These are phyloP conservation scores for Neonothopanus nambi DNA, from an alignment of 1,284 basidiomycete genomes.

Conservation along the genomic window DNA sequence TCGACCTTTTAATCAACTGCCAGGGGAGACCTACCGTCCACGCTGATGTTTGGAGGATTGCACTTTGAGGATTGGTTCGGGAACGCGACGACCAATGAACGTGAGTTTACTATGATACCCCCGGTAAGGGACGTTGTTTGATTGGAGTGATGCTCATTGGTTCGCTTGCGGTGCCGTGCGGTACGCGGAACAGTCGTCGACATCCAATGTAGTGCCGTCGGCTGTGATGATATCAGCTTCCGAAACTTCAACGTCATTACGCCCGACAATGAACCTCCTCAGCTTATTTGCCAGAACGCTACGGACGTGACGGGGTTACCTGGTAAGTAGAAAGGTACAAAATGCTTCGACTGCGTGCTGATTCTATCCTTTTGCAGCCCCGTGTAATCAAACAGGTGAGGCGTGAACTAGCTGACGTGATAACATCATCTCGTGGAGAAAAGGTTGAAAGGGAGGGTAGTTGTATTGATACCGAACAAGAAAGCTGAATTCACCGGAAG, in stretches of 20 bases:
- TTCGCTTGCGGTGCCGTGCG: not conserved
- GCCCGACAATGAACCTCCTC: slow-evolving; percentile 35
- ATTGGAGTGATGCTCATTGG: slow-evolving; percentile 6
- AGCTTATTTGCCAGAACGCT: slow-evolving; percentile 50
- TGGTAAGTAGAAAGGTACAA: too few species aligned
- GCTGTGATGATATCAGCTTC: slow-evolving; percentile 49
- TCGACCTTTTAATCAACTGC: not conserved
- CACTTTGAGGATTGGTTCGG: slow-evolving; percentile 52
- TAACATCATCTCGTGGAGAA: too few species aligned
- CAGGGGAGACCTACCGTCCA: slow-evolving; percentile 53
- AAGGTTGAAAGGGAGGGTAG: too few species aligned
- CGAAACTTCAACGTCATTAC: slow-evolving; percentile 40
- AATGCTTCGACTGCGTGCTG: too few species aligned
- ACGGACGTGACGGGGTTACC: slow-evolving; percentile 41
- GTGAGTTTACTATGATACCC: slow-evolving; percentile 36
- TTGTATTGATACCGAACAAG: too few species aligned
- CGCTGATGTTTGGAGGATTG: slow-evolving; percentile 48
- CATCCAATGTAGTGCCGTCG: slow-evolving; percentile 55
- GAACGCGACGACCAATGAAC: slow-evolving; percentile 40
- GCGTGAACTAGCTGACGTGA: too few species aligned
- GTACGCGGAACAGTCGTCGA: slow-evolving; percentile 45
- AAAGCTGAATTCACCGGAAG: too few species aligned
- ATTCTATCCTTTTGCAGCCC: not conserved
- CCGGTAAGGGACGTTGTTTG: slow-evolving; percentile 1
- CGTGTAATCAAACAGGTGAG: not conserved